Base-by-base conservation (phyloP, 345 rosid species). In the Aquilaria malaccensis region DNA sequence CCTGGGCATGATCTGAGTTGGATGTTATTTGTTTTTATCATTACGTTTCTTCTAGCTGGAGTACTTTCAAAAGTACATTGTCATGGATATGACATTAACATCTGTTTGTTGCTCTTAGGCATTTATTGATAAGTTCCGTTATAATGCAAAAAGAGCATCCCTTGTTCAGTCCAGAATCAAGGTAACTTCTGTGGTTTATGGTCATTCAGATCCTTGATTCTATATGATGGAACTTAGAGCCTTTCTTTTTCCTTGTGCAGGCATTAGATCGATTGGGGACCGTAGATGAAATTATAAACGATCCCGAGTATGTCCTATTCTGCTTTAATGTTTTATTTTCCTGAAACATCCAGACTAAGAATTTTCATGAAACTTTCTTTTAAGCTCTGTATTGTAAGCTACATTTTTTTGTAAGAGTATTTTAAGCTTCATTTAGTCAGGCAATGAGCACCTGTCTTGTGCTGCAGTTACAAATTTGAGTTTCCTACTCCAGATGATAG, bases 121-220 rank as follows among this genome's bases (percentile, higher is more conserved):
- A 46, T 94, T 94, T 76, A 94, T 94, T 65, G 99, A 94, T 77
- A 94, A 94, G 79, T 94, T 94, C 79, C 96, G 99, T 50, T 94
- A 81, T 72, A 94, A 94, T 77, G 99, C 99, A 56, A 94, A 94
- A 76, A 90, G 99, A 79, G 99, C 99, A 54, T 85, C 99, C 41
- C 99, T 94, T 72, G 99, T 94, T 70, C 99, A 94, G 84, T 94
- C 99, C 63, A 83, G 97, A 82, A 90, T 94, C 76, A 94, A 94
- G 99, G 99, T 94, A 45, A 67, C 33, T 71, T 61, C 67, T 49
- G 11, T 53, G 61, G 43, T 59, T 3, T 59, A 22, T 56, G 14
- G 51, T 59, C 48, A 4, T 47, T 45, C 45, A 13, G 30, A 63
- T 31, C 11, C 32, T 32, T 59, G 60, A 30, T 57, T 29, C 14